These are phyloP conservation scores for Populus davidiana DNA, from an alignment of 345 rosid genomes.

Conservation along the genomic window DNA sequence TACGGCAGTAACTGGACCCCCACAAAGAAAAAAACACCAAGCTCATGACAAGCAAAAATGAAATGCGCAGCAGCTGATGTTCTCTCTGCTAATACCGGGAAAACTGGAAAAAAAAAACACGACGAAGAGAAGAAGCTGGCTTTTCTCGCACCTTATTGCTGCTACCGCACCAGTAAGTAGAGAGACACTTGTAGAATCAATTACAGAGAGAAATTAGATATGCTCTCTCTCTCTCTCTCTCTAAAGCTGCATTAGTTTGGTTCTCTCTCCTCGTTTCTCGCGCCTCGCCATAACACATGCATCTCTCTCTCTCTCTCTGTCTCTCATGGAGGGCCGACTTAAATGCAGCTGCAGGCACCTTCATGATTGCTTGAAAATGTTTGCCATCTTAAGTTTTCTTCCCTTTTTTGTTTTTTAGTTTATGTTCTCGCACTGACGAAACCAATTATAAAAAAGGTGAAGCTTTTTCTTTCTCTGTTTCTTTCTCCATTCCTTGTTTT, in stretches of 20 bases:
- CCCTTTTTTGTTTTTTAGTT: not conserved
- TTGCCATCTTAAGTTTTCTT: not conserved
- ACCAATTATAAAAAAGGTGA: not conserved
- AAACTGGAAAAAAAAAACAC: not conserved
- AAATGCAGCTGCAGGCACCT: conserved; percentile 16
- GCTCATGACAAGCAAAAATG: not conserved
- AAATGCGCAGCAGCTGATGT: not conserved
- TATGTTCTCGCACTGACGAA: not conserved
- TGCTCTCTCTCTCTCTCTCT: not conserved
- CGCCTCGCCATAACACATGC: conserved; percentile 16
- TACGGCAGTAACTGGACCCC: not conserved
- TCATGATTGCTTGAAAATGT: not conserved
- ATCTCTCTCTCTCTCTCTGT: not conserved
- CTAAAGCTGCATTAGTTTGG: conserved; percentile 3
- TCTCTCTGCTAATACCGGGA: not conserved
- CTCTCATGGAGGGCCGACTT: not conserved
- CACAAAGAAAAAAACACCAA: too few relatives aligned
- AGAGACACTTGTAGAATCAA: not conserved
- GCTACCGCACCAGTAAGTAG: not conserved
- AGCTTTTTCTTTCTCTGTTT: not conserved
- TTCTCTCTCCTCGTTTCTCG: conserved; percentile 15
- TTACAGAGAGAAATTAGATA: not conserved
- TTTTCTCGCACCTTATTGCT: not conserved
- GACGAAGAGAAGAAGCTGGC: not conserved
- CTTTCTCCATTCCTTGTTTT: not conserved